These are phyloP conservation scores for Baudoinia panamericana DNA, from an alignment of 495 filamentous ascomycete genomes.

Conservation along the genomic window DNA sequence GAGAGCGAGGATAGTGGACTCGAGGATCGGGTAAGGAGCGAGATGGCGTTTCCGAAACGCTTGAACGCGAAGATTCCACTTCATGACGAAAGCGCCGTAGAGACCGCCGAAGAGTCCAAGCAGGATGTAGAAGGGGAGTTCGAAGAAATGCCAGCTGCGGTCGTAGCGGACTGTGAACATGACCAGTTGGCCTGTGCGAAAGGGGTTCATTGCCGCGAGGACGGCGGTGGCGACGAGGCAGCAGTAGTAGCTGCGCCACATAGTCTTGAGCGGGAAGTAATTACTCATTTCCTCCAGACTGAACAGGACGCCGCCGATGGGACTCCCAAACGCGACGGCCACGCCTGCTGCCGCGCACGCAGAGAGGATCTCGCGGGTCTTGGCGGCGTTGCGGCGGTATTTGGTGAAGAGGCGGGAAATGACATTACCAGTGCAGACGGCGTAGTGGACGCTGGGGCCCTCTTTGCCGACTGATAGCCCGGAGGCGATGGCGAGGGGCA, in stretches of 20 bases:
- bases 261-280: conserved; percentile 91
- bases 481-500: conserved; percentile 88
- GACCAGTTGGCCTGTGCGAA: conserved; percentile 93
- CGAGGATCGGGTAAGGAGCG: conserved; percentile 69
- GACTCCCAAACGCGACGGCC: conserved; percentile 91
- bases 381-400: conserved; percentile 84
- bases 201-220: conserved; percentile 91
- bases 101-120: conserved; percentile 88
- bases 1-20: conserved; percentile 70
- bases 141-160: conserved; percentile 94
- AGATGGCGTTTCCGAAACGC: conserved; percentile 94
- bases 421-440: conserved; percentile 94
- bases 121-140: conserved; percentile 81
- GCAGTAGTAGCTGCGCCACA: conserved; percentile 98
- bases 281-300: conserved; percentile 98
- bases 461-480: conserved; percentile 95
- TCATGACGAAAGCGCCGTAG: conserved; percentile 95
- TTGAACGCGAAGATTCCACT: conserved; percentile 88
- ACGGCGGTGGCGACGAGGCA: conserved; percentile 92
- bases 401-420: conserved; percentile 88
- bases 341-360: conserved; percentile 92
- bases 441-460: conserved; percentile 95
- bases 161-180: conserved; percentile 99
- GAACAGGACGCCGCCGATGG: conserved; percentile 92
- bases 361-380: conserved; percentile 88